Evolutionary conservation across 2,329 filamentous ascomycete genomes (phyloP), one percentile per base, ranked within the genome.

Genomic region (Cladorrhinum sp.): DNA sequence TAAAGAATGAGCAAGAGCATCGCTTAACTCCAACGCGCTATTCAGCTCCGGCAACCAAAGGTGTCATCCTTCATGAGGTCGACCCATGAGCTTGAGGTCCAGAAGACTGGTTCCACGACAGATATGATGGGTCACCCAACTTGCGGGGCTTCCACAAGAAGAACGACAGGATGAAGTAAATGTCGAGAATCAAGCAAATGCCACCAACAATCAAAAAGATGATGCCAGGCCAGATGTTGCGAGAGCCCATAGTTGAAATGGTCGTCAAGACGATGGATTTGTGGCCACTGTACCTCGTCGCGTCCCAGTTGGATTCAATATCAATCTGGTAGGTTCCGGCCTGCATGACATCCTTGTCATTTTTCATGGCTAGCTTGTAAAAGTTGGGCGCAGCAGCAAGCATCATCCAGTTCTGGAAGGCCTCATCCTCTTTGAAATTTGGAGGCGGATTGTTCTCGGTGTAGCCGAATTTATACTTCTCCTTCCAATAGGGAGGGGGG

Each of bases 401-500:
- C 69, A 95, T 87, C 95, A 99, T 99, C 95, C 95, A 99, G 21
- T 98, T 93, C 77, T 97, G 93, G 74, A 99, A 96, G 49, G 87
- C 86, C 74, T 96, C 90, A 77, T 92, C 88, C 0, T 86, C 77
- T 64, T 88, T 82, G 18, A 98, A 74, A 68, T 95, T 77, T 0
- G 92, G 92, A 21, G 91, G 86, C 1, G 83, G 84, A 56, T 82
- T 81, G 0, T 83, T 76, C 0, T 79, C 73, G 2, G 83, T 87
- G 72, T 96, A 96, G 63, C 83, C 85, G 39, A 88, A 73, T 6
- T 87, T 88, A 67, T 89, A 96, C 61, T 85, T 83, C 12, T 81
- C 71, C 18, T 77, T 73, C 95, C 95, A 99, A 74, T 97, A 96
- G 3, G 90, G 92, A 1, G 95, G 95, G 0, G 93, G 92, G 0